phyloP scores from a whole-genome alignment of 2,329 filamentous ascomycete genomes.

The Colletotrichum endophyticum region DNA sequence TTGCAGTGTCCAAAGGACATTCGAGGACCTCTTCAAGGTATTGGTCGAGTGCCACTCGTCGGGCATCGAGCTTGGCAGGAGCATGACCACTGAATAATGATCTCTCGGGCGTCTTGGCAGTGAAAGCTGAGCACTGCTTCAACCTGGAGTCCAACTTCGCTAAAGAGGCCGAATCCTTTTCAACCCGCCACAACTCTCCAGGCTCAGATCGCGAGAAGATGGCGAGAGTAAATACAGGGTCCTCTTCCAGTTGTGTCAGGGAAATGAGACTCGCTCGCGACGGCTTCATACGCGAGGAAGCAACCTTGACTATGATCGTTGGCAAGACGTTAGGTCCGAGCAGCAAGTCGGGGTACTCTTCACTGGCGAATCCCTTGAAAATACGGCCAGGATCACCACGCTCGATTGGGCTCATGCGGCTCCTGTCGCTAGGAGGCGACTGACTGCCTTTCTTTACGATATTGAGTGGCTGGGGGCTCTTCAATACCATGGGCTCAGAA shows the following conservation, averaged over 20 bases:
- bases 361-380: conserved; percentile 79
- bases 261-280: conserved; percentile 85
- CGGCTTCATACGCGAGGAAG: conserved; percentile 93
- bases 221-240: conserved; percentile 91
- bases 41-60: conserved; percentile 77
- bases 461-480: conserved; percentile 45
- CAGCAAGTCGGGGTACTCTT: conserved; percentile 85
- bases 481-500: conserved; percentile 34
- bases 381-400: conserved; percentile 52
- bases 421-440: conserved; percentile 31
- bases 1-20: conserved; percentile 76
- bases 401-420: conserved; percentile 43
- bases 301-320: conserved; percentile 84
- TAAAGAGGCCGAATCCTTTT: conserved; percentile 87
- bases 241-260: conserved; percentile 82
- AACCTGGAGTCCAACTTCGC: conserved; percentile 82
- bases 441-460: conserved; percentile 38
- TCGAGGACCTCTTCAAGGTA: conserved; percentile 90
- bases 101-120: conserved; percentile 80
- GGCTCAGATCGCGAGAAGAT: conserved; percentile 78
- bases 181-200: conserved; percentile 88
- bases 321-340: conserved; percentile 88
- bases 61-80: conserved; percentile 89
- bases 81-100: conserved; percentile 90
- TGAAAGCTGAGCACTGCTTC: conserved; percentile 74